Conservation (phyloP, 2,329 filamentous ascomycete genomes). For the Cladosporium austrohemisphaericum region DNA sequence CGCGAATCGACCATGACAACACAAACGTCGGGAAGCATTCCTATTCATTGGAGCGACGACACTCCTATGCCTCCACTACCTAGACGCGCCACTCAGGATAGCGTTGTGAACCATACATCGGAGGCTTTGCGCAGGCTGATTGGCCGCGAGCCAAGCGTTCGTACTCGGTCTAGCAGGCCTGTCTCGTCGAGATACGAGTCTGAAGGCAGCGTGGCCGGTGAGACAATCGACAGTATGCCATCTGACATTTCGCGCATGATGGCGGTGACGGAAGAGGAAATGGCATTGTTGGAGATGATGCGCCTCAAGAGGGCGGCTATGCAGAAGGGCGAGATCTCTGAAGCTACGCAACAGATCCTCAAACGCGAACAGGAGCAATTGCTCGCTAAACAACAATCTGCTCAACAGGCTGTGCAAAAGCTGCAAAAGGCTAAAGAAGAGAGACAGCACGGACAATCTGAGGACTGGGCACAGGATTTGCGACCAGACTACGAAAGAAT, state of each 20-base stretch:
- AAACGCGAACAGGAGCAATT: conserved; percentile 32
- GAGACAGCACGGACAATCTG: conserved; percentile 11
- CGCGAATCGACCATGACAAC: conserved; percentile 19
- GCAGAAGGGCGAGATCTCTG: conserved; percentile 39
- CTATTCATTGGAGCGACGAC: conserved; percentile 23
- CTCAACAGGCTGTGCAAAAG: conserved; percentile 24
- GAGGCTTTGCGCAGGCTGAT: conserved; percentile 17
- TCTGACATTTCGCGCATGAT: conserved; percentile 34
- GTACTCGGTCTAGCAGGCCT: neutral
- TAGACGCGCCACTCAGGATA: conserved; percentile 1
- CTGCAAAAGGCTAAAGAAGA: conserved; percentile 22
- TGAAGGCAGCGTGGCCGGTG: conserved; percentile 14
- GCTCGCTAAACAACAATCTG: conserved; percentile 20
- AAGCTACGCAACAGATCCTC: conserved; percentile 36
- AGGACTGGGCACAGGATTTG: neutral
- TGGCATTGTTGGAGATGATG: conserved; percentile 48
- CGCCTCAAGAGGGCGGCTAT: conserved; percentile 47
- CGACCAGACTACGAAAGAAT: conserved; percentile 16
- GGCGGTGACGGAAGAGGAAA: conserved; percentile 49
- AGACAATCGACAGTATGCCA: conserved; percentile 15
- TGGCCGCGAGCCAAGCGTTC: conserved; percentile 8
- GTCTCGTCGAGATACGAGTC: conserved; percentile 3
- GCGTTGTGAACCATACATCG: conserved; percentile 9
- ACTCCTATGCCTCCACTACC: conserved; percentile 16
- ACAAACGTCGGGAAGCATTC: conserved; percentile 28